Conservation (phyloP, 768 basidiomycete species). For the Clavaria fumosa region DNA sequence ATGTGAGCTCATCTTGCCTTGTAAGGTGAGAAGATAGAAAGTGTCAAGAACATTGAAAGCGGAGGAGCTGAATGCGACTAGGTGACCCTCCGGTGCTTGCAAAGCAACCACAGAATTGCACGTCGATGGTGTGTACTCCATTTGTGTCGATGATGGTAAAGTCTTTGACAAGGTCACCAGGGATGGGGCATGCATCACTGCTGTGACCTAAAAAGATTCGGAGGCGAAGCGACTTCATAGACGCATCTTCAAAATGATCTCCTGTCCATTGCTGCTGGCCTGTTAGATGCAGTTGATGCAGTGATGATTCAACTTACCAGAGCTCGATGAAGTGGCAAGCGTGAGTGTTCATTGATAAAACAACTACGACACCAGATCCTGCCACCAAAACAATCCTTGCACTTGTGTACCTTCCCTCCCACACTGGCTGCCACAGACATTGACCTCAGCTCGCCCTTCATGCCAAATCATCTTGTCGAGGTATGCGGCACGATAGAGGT, state of each 20-base stretch:
- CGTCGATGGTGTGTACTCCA: constrained; percentile 13
- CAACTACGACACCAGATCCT: neutral
- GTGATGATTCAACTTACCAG: neutral
- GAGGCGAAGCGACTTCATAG: constrained; percentile 4
- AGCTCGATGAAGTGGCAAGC: constrained; percentile 2
- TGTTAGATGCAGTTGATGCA: neutral
- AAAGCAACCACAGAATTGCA: constrained; percentile 15
- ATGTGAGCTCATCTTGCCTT: constrained; percentile 6
- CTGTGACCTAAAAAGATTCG: constrained; percentile 7
- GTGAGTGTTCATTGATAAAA: neutral
- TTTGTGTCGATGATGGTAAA: constrained; percentile 12
- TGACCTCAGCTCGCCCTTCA: constrained; percentile 1
- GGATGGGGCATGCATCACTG: constrained; percentile 1
- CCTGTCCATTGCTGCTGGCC: constrained; percentile 3
- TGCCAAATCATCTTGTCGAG: constrained; percentile 4
- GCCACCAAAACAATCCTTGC: constrained; percentile 3
- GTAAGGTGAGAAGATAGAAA: constrained; percentile 8
- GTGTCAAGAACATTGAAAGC: constrained; percentile 5
- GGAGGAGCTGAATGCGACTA: constrained; percentile 5
- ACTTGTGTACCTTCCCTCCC: constrained; percentile 4
- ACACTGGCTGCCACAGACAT: neutral
- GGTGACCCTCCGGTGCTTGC: neutral
- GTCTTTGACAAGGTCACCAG: neutral
- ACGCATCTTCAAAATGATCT: neutral
- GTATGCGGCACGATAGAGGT: neutral